Conservation (phyloP, 2,329 filamentous ascomycete genomes). For the Rhinocladiella similis region DNA sequence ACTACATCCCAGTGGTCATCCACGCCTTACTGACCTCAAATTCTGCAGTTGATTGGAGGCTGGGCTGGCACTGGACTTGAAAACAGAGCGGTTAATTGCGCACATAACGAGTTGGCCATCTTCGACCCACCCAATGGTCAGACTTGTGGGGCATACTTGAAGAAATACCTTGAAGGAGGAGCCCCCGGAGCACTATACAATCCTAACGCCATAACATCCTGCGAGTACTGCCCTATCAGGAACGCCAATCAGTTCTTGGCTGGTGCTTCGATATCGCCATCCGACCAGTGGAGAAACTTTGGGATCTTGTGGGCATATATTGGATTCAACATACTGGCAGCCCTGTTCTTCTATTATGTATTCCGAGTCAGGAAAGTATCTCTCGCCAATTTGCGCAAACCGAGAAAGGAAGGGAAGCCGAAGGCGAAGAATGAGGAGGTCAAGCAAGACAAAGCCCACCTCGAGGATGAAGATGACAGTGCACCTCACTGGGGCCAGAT, state of each 20-base stretch:
- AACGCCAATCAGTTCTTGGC: slow-evolving; percentile 44
- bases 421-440: slow-evolving; percentile 29
- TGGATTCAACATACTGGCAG: slow-evolving; percentile 58
- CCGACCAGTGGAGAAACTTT: slow-evolving; percentile 67
- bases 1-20: slow-evolving; percentile 36
- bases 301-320: slow-evolving; percentile 63
- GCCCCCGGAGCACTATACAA: slow-evolving; percentile 57
- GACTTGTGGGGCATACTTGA: slow-evolving; percentile 61
- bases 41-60: slow-evolving; percentile 68
- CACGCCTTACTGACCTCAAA: slow-evolving; percentile 83
- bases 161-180: slow-evolving; percentile 48
- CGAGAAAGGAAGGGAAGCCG: slow-evolving; percentile 44
- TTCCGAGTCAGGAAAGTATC: slow-evolving; percentile 35
- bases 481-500: not conserved
- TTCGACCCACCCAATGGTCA: slow-evolving; percentile 49
- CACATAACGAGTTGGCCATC: slow-evolving; percentile 60
- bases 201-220: slow-evolving; percentile 56
- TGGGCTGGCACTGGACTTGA: slow-evolving; percentile 70
- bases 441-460: too few relatives aligned
- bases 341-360: slow-evolving; percentile 56
- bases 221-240: slow-evolving; percentile 56
- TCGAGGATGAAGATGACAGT: not conserved
- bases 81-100: slow-evolving; percentile 65
- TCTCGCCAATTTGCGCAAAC: slow-evolving; percentile 30
- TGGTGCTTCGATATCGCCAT: slow-evolving; percentile 53